phyloP scores from a whole-genome alignment of 805 yeast genomes.

The Starmerella davenportii region DNA sequence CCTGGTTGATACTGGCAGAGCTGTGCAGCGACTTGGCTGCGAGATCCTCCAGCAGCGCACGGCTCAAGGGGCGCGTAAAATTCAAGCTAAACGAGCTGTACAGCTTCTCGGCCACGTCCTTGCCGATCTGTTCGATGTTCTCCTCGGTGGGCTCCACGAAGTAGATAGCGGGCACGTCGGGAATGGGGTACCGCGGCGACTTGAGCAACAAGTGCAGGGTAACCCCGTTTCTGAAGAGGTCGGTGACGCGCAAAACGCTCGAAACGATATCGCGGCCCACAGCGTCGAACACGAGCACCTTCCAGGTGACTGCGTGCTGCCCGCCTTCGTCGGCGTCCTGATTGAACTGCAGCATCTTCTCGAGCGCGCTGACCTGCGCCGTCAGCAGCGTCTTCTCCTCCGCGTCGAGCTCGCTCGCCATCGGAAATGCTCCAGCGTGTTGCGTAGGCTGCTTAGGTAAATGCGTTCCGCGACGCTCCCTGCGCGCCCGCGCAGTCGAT shows the following conservation, averaged over 20 bases:
- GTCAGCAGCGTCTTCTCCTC: conserved; percentile 15
- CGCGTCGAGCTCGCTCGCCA: background rate
- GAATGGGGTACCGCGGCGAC: conserved; percentile 60
- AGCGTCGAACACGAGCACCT: conserved; percentile 66
- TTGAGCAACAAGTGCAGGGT: conserved; percentile 70
- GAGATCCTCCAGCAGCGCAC: conserved; percentile 71
- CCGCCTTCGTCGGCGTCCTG: conserved; percentile 28
- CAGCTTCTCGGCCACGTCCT: conserved; percentile 55
- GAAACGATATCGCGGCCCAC: conserved; percentile 74
- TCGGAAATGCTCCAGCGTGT: background rate
- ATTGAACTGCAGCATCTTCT: conserved; percentile 75
- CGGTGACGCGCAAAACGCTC: conserved; percentile 82
- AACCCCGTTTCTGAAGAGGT: conserved; percentile 72
- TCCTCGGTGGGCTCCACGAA: conserved; percentile 75
- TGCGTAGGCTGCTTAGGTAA: background rate
- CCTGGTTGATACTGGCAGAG: conserved; percentile 60
- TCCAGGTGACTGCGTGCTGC: conserved; percentile 37
- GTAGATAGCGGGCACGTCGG: conserved; percentile 89
- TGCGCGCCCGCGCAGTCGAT: too few relatives aligned
- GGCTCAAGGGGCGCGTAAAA: conserved; percentile 61
- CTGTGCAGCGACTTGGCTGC: conserved; percentile 62
- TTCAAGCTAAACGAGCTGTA: conserved; percentile 71
- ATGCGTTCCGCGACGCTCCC: too few relatives aligned
- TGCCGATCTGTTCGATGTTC: conserved; percentile 49
- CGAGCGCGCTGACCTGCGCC: conserved; percentile 33